Evolutionary conservation across 352 stramenopile species (phyloP), one percentile per base, ranked within the genome.

Genomic region (Pythium rhizo-oryzae): DNA sequence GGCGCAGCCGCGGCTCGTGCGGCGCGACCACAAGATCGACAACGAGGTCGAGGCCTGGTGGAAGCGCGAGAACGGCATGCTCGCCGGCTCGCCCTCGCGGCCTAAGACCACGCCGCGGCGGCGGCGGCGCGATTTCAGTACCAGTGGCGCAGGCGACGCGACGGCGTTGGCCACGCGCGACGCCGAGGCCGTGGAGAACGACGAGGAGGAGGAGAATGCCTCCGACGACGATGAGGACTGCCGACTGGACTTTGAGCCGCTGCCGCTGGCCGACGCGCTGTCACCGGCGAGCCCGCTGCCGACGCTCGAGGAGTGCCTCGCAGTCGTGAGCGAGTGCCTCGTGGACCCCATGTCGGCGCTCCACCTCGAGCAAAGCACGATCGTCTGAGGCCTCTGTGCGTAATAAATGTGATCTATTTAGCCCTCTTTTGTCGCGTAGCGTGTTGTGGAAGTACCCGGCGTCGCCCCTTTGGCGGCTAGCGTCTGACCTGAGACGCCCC

Each of bases 311-410:
- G 62, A 69, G 35, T 69, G 62, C 37, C 39, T 69, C 13, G 62
- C 62, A 1, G 62, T 69, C 25, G 52, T 69, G n/a, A 57, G 33
- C 53, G 62, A 69, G 21, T 69, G 62, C 28, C 62, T 69, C 25
- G 43, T 58, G 21, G 60, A 67, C 21, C 49, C 33, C 18, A 24
- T 54, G 8, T 19, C 16, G 60, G 24, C 23, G n/a, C 24, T 43
- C 6, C 50, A 97, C 99, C 78, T 49, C n/a, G 59, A 58, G 11
- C 46, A 50, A 24, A 54, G 43, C 43, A 23, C 58, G 30, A 25
- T 51, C 23, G 39, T 62, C 23, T 62, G 21, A 62, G 8, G 8
- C 35, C 1, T 11, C 35, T 3, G 12, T 8, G 28, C 2, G 28
- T 33, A 33, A 41, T 41, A 8, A 41, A 41, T 41, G 35, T 15